Evolutionary conservation across 257 asterid genomes (phyloP).

Genomic region (Solanum habrochaites): DNA sequence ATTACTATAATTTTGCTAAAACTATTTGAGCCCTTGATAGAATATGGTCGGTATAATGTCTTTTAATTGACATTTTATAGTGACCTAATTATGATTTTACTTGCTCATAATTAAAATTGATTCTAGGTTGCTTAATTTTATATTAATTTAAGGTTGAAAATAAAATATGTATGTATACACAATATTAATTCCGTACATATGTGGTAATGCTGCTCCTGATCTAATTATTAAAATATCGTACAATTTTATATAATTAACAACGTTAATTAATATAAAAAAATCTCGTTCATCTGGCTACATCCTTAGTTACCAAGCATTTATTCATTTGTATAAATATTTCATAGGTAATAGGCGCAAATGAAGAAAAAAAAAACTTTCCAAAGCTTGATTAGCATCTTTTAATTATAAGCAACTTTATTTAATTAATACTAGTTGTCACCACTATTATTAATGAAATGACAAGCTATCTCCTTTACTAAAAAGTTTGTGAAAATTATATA

Average conservation of each 20-base stretch:
- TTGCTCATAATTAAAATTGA: not conserved
- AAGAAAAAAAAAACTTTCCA: not conserved
- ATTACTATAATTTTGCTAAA: constrained; percentile 4
- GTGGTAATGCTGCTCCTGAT: not conserved
- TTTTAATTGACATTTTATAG: not conserved
- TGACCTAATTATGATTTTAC: not conserved
- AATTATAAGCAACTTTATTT: not conserved
- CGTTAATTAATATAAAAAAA: not conserved
- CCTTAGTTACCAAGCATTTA: not conserved
- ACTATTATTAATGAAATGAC: not conserved
- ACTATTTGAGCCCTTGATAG: not conserved
- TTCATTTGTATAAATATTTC: not conserved
- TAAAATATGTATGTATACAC: not conserved
- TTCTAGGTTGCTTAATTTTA: not conserved
- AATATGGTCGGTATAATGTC: constrained; percentile 2
- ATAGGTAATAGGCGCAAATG: not conserved
- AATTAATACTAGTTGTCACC: not conserved
- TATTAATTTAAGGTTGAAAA: not conserved
- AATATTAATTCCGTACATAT: not conserved
- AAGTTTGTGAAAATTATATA: not conserved
- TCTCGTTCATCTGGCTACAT: not conserved
- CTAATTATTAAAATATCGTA: not conserved
- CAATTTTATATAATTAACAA: not conserved
- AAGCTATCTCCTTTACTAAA: not conserved
- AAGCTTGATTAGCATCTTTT: not conserved